Evolutionary conservation across 306 rosid species (phyloP).

Genomic region (Mimosa pudica): DNA sequence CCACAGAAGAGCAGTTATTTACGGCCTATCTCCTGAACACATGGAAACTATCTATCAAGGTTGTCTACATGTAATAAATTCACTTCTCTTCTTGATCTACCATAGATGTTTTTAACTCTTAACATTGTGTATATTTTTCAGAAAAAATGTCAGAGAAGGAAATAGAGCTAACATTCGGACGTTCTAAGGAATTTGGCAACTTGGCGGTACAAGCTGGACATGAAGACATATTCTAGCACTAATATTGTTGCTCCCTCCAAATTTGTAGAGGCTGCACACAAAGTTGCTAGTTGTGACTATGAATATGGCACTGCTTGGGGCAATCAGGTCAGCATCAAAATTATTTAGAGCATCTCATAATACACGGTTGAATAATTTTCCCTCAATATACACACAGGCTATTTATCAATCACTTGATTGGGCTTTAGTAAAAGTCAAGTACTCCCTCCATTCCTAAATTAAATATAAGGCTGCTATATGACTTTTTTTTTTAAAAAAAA

Average conservation of each 20-base stretch:
- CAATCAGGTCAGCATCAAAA: constrained; percentile 37
- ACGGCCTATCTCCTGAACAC: constrained; percentile 45
- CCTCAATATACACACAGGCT: no score
- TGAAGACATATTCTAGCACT: not conserved
- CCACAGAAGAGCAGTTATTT: constrained; percentile 59
- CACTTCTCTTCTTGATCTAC: not conserved
- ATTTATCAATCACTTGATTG: no score
- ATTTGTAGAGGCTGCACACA: constrained; percentile 43
- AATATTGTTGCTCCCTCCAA: not conserved
- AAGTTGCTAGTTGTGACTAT: constrained; percentile 51
- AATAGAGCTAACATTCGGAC: constrained; percentile 42
- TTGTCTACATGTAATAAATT: not conserved
- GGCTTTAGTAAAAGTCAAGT: no score
- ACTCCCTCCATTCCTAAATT: no score
- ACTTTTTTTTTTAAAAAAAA: no score
- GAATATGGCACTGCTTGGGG: constrained; percentile 74
- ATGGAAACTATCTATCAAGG: constrained; percentile 28
- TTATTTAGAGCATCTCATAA: not conserved
- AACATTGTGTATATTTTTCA: not conserved
- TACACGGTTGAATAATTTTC: not conserved
- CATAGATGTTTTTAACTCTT: not conserved
- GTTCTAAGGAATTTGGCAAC: constrained; percentile 37
- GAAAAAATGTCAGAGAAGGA: constrained; percentile 37
- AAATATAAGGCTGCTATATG: no score
- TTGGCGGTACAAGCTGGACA: constrained; percentile 47